Percentiles rank a stretch among this genome's conserved stretches.
These are phyloP conservation scores for button mushroom (Agaricus bisporus) DNA, from an alignment of 768 basidiomycete genomes.

Conservation along the genomic window DNA sequence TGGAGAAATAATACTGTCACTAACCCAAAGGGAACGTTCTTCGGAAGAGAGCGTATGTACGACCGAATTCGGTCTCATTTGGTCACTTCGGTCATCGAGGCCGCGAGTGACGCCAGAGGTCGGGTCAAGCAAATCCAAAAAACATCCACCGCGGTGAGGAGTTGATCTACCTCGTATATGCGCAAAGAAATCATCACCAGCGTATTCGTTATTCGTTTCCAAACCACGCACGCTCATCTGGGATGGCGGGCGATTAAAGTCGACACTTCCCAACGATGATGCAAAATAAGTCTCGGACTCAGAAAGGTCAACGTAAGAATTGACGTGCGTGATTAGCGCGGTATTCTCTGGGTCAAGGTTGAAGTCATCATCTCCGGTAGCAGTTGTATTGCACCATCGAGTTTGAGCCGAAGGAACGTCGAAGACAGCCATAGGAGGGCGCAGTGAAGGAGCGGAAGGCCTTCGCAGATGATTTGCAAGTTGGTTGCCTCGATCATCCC, in stretches of 20 bases:
- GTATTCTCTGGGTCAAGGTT: background rate
- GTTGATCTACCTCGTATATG: conserved; percentile 10
- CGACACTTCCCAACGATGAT: conserved; percentile 21
- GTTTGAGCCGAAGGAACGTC: background rate
- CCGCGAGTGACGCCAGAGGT: background rate
- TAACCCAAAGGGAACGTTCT: conserved; percentile 26
- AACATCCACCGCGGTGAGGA: background rate
- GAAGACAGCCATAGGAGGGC: background rate
- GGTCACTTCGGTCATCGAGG: background rate
- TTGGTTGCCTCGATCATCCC: background rate
- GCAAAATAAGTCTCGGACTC: conserved; percentile 17
- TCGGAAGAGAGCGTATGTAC: background rate
- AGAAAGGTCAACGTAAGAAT: background rate
- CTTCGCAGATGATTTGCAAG: background rate
- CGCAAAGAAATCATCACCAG: conserved; percentile 5
- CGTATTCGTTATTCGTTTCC: conserved; percentile 17
- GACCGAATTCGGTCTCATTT: background rate
- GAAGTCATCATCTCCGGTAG: background rate
- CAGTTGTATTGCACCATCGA: background rate
- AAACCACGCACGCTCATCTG: conserved; percentile 22
- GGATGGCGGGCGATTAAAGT: conserved; percentile 37
- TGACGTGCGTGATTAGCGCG: background rate
- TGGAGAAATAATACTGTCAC: conserved; percentile 38
- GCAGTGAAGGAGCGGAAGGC: background rate
- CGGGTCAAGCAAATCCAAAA: background rate